phyloP scores from a whole-genome alignment of 306 rosid species.

The Styphnolobium japonicum region DNA sequence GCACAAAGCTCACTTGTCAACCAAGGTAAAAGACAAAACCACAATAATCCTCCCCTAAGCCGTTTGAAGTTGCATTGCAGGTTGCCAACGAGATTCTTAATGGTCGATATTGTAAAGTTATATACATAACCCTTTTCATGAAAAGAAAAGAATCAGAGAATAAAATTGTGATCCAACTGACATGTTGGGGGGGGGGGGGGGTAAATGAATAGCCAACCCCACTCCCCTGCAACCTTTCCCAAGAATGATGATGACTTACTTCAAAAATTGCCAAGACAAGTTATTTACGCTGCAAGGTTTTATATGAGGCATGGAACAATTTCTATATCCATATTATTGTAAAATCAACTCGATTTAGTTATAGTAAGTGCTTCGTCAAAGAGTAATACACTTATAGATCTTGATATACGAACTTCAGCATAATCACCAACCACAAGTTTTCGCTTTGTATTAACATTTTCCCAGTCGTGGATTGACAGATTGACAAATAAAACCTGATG shows the following conservation, averaged over 20 bases:
- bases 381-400: constrained; percentile 82
- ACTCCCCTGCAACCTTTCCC: constrained; percentile 5
- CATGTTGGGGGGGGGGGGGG: neutral
- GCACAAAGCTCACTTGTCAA: neutral
- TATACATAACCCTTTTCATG: constrained; percentile 21
- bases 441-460: constrained; percentile 45
- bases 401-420: constrained; percentile 78
- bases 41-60: neutral
- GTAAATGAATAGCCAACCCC: constrained; percentile 1
- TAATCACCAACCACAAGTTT: constrained; percentile 79
- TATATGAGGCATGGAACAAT: constrained; percentile 53
- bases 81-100: neutral
- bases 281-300: constrained; percentile 28
- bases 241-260: neutral
- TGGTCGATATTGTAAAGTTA: neutral
- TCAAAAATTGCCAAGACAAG: constrained; percentile 15
- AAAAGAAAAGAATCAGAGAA: neutral
- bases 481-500: constrained; percentile 71
- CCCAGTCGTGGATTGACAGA: constrained; percentile 54
- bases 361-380: constrained; percentile 77
- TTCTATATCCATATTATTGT: constrained; percentile 41
- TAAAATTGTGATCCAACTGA: constrained; percentile 19
- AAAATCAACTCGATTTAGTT: constrained; percentile 68
- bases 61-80: constrained; percentile 6
- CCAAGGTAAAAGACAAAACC: neutral